Percentiles rank a stretch among this genome's conserved stretches.
phyloP scores from a whole-genome alignment of 1,284 basidiomycete genomes.

The Cutaneotrichosporon cavernicola region DNA sequence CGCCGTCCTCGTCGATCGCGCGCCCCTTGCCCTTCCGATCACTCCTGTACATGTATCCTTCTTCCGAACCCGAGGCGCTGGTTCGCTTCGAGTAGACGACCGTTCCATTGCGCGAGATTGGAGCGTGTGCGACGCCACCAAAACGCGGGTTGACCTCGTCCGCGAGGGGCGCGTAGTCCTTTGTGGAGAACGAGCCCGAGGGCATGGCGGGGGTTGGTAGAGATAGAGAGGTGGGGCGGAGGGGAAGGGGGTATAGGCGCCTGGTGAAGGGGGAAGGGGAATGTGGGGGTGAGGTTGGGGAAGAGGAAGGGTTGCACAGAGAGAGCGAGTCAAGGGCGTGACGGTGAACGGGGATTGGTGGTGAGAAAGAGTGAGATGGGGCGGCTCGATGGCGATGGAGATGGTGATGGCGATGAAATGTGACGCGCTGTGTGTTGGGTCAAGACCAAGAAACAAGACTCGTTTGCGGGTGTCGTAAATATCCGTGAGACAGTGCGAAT shows the following conservation, averaged over 20 bases:
- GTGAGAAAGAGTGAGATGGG: too few species aligned
- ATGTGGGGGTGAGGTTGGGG: too few species aligned
- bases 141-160: constrained; percentile 43
- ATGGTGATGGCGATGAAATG: too few species aligned
- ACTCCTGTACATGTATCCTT: constrained; percentile 5
- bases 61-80: constrained; percentile 8
- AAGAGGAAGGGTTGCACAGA: too few species aligned
- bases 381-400: too few species aligned
- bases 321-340: too few species aligned
- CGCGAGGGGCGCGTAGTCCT: constrained; percentile 41
- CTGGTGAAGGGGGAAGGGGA: too few species aligned
- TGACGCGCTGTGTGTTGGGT: too few species aligned
- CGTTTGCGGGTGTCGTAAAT: too few species aligned
- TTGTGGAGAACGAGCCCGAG: constrained; percentile 18
- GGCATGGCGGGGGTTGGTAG: background rate
- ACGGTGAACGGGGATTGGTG: too few species aligned
- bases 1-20: constrained; percentile 25
- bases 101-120: constrained; percentile 39
- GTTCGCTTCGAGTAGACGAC: constrained; percentile 36
- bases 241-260: background rate
- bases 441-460: too few species aligned
- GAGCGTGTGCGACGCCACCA: constrained; percentile 31
- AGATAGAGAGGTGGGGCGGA: background rate
- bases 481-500: too few species aligned
- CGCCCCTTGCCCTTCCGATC: constrained; percentile 25